Evolutionary conservation across 2,329 filamentous ascomycete genomes (phyloP), one percentile per base, ranked within the genome.

Genomic region (Penicillium oxalicum): DNA sequence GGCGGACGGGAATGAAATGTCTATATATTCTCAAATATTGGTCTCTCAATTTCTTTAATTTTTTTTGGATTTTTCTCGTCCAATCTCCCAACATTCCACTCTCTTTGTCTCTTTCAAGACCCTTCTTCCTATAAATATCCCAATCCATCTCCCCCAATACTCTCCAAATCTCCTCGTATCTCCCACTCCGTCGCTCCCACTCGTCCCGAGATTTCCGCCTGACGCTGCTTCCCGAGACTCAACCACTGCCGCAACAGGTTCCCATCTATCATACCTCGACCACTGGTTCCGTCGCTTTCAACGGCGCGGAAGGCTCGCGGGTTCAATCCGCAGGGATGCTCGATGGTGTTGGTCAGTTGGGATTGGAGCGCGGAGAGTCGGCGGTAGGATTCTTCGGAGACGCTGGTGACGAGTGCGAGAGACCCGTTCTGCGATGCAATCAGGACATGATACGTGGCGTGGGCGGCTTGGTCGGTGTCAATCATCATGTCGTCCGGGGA

Each of bases 371-470:
- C 88, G 4, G 84, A 84, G 3, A 98, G 78, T 0, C 91, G 85
- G 1, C 93, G 85, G 70, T 97, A 97, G 9, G 84, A 77, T 5
- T 84, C 76, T 68, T 97, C 91, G 0, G 83, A 75, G 1, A 97
- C 75, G 0, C 91, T 83, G 0, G 86, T 87, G 8, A 98, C 77
- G 7, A 91, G 75, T 0, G 87, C 82, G 9, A 97, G 70, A 18
- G 85, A 80, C 43, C 93, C 93, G 0, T 88, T 87, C 6, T 83
- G 76, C 0, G 85, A 84, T n/a, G 85, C 81, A 39, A 90, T 72
- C 48, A 95, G 80, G 49, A 91, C 74, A 38, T 79, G 74, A 48
- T 75, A 69, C 9, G 67, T 64, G n/a, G 66, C 57, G 18, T 62
- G 57, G 18, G 57, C 48, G 37, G 55, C 50, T 48, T 71, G 67